phyloP scores from a whole-genome alignment of 1,284 basidiomycete genomes.

The Tylopilus orsonianus region DNA sequence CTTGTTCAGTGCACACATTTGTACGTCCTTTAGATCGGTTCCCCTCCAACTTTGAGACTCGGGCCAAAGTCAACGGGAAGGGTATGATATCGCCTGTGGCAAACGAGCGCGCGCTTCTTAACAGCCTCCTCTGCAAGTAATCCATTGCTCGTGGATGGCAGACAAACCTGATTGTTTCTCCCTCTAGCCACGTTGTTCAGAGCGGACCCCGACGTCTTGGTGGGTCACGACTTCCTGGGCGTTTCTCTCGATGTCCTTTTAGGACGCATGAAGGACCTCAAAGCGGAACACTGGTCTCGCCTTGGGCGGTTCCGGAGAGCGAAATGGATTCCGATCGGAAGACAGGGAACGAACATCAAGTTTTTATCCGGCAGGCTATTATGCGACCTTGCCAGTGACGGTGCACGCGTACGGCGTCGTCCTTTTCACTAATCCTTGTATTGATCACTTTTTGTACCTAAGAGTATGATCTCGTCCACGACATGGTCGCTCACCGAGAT shows the following conservation, averaged over 20 bases:
- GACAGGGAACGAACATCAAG: constrained; percentile 82
- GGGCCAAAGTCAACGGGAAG: constrained; percentile 61
- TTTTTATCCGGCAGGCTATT: constrained; percentile 87
- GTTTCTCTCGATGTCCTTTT: constrained; percentile 90
- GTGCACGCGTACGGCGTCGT: constrained; percentile 70
- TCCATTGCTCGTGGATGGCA: neutral
- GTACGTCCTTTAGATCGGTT: constrained; percentile 93
- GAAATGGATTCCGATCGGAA: constrained; percentile 80
- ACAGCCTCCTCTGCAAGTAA: constrained; percentile 69
- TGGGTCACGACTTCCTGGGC: constrained; percentile 96
- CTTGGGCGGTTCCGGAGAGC: constrained; percentile 90
- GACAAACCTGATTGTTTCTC: neutral
- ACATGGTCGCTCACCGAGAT: constrained; percentile 99
- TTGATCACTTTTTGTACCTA: neutral
- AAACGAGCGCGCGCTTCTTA: constrained; percentile 87
- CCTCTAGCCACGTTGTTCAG: constrained; percentile 74
- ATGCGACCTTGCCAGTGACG: constrained; percentile 92
- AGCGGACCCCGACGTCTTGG: constrained; percentile 91
- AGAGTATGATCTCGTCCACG: constrained; percentile 93
- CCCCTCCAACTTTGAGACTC: constrained; percentile 81
- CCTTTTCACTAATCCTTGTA: neutral
- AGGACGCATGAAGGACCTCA: constrained; percentile 88
- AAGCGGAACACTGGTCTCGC: constrained; percentile 91
- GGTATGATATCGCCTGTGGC: constrained; percentile 76
- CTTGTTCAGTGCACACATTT: constrained; percentile 83